Evolutionary conservation across 495 filamentous ascomycete species (phyloP).

Genomic region (Stereocaulon alpinum): DNA sequence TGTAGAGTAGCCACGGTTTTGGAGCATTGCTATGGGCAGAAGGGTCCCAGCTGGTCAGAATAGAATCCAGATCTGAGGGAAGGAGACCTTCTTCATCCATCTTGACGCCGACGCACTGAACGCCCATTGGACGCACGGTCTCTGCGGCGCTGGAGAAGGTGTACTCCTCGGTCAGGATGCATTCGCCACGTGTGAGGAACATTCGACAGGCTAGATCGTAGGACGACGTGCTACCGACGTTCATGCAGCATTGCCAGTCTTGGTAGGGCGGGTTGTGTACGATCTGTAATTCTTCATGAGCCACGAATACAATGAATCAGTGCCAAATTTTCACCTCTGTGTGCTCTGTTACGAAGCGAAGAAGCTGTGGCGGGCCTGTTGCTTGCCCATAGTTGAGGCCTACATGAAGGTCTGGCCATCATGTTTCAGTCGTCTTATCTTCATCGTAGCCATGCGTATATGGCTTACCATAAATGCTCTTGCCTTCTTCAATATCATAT

Average conservation of each 20-base stretch:
- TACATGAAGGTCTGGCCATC: constrained; percentile 55
- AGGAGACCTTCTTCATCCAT: constrained; percentile 75
- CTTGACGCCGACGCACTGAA: constrained; percentile 57
- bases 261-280: constrained; percentile 64
- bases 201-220: constrained; percentile 70
- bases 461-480: constrained; percentile 45
- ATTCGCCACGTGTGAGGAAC: constrained; percentile 61
- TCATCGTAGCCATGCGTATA: constrained; percentile 19
- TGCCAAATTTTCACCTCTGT: constrained; percentile 49
- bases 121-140: constrained; percentile 65
- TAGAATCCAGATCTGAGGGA: constrained; percentile 51
- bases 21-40: constrained; percentile 39
- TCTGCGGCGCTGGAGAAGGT: constrained; percentile 77
- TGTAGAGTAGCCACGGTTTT: constrained; percentile 74
- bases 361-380: constrained; percentile 71
- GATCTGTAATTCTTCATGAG: constrained; percentile 31
- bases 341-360: constrained; percentile 86
- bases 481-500: constrained; percentile 61
- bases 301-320: background rate
- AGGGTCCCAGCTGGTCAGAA: constrained; percentile 59
- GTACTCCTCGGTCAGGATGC: constrained; percentile 74
- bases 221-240: constrained; percentile 65
- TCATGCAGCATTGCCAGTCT: constrained; percentile 73
- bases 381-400: constrained; percentile 87
- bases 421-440: constrained; percentile 5